Conservation (phyloP, 2,329 filamentous ascomycete species). For the Paramyrothecium sp. region DNA sequence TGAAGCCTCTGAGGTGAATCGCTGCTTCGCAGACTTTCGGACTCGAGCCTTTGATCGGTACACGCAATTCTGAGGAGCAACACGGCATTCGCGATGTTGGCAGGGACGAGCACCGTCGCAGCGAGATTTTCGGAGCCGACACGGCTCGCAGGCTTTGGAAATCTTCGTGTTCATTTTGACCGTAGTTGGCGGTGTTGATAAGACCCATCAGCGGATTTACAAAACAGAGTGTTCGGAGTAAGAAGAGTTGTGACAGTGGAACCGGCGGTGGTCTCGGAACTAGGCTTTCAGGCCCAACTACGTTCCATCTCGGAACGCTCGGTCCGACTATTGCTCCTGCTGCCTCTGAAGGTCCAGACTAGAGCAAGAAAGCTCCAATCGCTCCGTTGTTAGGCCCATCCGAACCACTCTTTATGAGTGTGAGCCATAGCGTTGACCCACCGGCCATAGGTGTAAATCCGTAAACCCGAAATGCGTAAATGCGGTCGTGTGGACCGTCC, state of each 20-base stretch:
- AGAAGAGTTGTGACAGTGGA: not conserved
- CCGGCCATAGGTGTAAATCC: not conserved
- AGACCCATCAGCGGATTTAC: not conserved
- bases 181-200: not conserved
- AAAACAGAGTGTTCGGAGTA: not conserved
- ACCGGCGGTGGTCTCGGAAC: no score
- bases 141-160: conserved; percentile 31
- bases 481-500: no score
- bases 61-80: conserved; percentile 22
- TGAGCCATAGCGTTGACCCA: not conserved
- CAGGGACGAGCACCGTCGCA: conserved; percentile 29
- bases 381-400: no score
- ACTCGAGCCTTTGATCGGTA: conserved; percentile 30
- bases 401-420: no score
- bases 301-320: no score
- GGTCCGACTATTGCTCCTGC: no score
- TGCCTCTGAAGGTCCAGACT: no score
- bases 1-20: conserved; percentile 16
- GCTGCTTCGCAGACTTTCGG: conserved; percentile 20
- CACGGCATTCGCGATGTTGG: conserved; percentile 18
- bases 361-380: no score
- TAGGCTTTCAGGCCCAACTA: no score
- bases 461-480: not conserved
- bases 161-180: conserved; percentile 9
- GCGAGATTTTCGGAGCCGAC: conserved; percentile 28